Conservation (phyloP, 2,329 filamentous ascomycete genomes). For the Thielaviopsis cerberus region DNA sequence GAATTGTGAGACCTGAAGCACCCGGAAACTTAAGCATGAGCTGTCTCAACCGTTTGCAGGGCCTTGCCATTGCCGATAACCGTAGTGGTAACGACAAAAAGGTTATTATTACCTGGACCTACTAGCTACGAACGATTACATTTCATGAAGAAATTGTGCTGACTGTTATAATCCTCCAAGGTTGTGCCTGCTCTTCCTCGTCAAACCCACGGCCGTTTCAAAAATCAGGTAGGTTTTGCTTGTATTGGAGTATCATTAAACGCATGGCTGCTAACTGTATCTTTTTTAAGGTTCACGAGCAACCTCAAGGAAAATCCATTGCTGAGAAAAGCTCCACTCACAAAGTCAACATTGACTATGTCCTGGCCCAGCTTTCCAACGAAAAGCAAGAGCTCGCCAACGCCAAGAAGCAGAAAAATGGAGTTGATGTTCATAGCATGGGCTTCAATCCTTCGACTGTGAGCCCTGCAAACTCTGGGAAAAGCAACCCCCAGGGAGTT, state of each 20-base stretch:
- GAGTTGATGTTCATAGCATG: background rate
- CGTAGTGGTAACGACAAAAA: background rate
- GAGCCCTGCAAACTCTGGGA: background rate
- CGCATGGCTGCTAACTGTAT: background rate
- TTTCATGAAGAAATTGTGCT: background rate
- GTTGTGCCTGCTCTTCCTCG: background rate
- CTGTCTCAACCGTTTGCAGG: background rate
- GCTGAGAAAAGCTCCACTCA: background rate
- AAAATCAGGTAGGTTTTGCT: background rate
- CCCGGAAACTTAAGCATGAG: background rate
- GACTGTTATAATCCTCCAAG: background rate
- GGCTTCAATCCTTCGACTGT: background rate
- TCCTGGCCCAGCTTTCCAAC: slow-evolving; percentile 1
- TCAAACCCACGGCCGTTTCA: background rate
- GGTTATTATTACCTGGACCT: background rate
- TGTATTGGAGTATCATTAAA: background rate
- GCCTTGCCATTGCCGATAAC: background rate
- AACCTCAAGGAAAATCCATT: background rate
- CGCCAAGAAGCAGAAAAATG: background rate
- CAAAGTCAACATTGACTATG: background rate
- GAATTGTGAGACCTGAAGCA: background rate
- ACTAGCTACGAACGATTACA: no score
- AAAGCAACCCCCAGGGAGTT: background rate
- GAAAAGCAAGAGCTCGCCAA: background rate
- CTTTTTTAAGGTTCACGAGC: background rate